phyloP scores from a whole-genome alignment of 352 stramenopile species.

The Phytophthora meadii region DNA sequence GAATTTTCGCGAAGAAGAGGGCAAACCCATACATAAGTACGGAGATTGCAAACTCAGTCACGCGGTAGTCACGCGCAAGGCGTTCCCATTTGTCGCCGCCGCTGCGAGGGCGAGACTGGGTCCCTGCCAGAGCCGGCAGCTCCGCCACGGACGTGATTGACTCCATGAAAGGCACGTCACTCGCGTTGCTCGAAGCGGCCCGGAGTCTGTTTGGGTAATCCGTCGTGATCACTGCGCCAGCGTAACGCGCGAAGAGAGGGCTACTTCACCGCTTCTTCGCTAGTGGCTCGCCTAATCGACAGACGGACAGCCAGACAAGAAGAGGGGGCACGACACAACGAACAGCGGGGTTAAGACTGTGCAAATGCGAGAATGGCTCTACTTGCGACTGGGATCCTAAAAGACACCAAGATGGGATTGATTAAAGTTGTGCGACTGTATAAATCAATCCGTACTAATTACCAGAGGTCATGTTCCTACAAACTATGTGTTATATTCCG shows the following conservation, averaged over 20 bases:
- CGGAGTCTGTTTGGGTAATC: conserved; percentile 10
- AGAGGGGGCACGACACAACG: conserved; percentile 16
- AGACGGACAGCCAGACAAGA: conserved; percentile 19
- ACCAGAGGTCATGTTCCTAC: conserved; percentile 1
- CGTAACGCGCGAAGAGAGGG: conserved; percentile 27
- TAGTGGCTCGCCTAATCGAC: conserved; percentile 30
- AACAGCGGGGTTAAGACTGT: conserved; percentile 16
- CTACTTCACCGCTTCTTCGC: conserved; percentile 34
- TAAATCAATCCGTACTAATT: conserved; percentile 10
- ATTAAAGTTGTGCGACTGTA: conserved; percentile 17
- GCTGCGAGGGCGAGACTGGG: not conserved
- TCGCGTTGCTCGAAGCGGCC: conserved; percentile 37
- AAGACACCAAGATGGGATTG: conserved; percentile 16
- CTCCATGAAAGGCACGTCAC: conserved; percentile 46
- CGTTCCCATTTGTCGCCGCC: conserved; percentile 26
- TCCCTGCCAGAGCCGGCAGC: conserved; percentile 14
- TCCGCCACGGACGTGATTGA: conserved; percentile 32
- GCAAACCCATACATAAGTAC: conserved; percentile 47
- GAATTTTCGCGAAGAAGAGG: conserved; percentile 44
- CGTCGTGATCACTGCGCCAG: conserved; percentile 19
- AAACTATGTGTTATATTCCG: not conserved
- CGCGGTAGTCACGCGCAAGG: conserved; percentile 31
- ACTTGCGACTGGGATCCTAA: too few species aligned
- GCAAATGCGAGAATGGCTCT: conserved; percentile 24
- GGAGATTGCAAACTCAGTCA: conserved; percentile 43